Evolutionary conservation across 306 rosid species (phyloP).

Genomic region (Prunus fruticosa): DNA sequence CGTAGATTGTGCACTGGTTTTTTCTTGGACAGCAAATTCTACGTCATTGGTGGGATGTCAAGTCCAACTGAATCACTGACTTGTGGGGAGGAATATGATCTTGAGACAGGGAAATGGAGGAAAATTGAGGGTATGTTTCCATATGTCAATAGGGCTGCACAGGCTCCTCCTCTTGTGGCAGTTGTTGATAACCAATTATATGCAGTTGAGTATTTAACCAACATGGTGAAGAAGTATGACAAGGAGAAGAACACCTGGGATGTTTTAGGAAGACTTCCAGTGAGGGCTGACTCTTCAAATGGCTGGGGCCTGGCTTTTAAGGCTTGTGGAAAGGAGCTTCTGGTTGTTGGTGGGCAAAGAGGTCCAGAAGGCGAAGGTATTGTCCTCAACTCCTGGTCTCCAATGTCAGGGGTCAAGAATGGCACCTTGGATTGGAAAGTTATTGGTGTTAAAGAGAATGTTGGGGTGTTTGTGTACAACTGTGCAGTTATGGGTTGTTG

Average conservation of each 20-base stretch:
- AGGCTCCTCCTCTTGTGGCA: conserved; percentile 97
- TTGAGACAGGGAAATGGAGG: conserved; percentile 66
- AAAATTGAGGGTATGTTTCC: conserved; percentile 86
- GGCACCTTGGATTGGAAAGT: conserved; percentile 85
- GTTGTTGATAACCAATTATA: conserved; percentile 83
- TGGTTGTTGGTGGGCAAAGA: conserved; percentile 92
- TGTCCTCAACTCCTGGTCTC: conserved; percentile 79
- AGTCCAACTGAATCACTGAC: conserved; percentile 67
- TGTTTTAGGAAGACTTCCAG: conserved; percentile 88
- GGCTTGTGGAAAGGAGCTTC: conserved; percentile 82
- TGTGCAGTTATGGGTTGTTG: conserved; percentile 97
- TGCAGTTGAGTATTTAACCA: conserved; percentile 76
- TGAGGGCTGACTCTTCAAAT: conserved; percentile 75
- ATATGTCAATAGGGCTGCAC: conserved; percentile 64
- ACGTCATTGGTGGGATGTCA: conserved; percentile 93
- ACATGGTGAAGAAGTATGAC: conserved; percentile 86
- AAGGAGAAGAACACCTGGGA: conserved; percentile 71
- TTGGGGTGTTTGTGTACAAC: conserved; percentile 89
- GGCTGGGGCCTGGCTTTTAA: conserved; percentile 99
- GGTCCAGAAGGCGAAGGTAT: conserved; percentile 89
- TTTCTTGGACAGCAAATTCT: conserved; percentile 82
- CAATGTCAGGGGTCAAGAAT: conserved; percentile 61
- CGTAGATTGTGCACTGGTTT: conserved; percentile 93
- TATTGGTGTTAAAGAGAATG: conserved; percentile 72
- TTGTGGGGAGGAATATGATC: conserved; percentile 91